phyloP scores from a whole-genome alignment of 306 rosid genomes.

The Begonia loranthoides region DNA sequence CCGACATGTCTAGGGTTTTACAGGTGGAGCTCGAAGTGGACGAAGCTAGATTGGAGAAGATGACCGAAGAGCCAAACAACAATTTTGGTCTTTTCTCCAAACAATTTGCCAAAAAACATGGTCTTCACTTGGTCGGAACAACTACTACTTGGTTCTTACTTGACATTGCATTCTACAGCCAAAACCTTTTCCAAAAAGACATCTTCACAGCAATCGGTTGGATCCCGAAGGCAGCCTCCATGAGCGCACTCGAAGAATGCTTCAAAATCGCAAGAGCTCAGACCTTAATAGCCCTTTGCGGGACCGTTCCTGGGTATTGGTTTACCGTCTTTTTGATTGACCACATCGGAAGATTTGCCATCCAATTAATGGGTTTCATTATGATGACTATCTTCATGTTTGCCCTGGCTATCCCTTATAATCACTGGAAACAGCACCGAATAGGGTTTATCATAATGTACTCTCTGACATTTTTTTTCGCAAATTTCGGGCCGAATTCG shows the following conservation, averaged over 20 bases:
- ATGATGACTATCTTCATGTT: slow-evolving; percentile 17
- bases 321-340: slow-evolving; percentile 10
- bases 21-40: slow-evolving; percentile 9
- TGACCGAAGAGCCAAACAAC: background rate
- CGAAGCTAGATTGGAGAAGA: background rate
- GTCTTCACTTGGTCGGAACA: slow-evolving; percentile 8
- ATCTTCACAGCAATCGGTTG: slow-evolving; percentile 3
- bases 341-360: slow-evolving; percentile 2
- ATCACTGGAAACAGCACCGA: slow-evolving; percentile 11
- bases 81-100: slow-evolving; percentile 4
- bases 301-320: slow-evolving; percentile 14
- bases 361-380: slow-evolving; percentile 14
- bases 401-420: slow-evolving; percentile 11
- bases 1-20: slow-evolving; percentile 14
- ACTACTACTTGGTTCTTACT: slow-evolving; percentile 7
- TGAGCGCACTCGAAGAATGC: slow-evolving; percentile 13
- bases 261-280: slow-evolving; percentile 10
- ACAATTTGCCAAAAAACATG: slow-evolving; percentile 7
- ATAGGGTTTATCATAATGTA: slow-evolving; percentile 6
- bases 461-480: slow-evolving; percentile 10
- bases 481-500: slow-evolving; percentile 14
- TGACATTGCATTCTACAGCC: slow-evolving; percentile 11
- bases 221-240: slow-evolving; percentile 1
- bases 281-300: slow-evolving; percentile 9
- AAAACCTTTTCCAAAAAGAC: slow-evolving; percentile 12